Conservation (phyloP, 78 protist genomes). For the Speleostelium caveatum region DNA sequence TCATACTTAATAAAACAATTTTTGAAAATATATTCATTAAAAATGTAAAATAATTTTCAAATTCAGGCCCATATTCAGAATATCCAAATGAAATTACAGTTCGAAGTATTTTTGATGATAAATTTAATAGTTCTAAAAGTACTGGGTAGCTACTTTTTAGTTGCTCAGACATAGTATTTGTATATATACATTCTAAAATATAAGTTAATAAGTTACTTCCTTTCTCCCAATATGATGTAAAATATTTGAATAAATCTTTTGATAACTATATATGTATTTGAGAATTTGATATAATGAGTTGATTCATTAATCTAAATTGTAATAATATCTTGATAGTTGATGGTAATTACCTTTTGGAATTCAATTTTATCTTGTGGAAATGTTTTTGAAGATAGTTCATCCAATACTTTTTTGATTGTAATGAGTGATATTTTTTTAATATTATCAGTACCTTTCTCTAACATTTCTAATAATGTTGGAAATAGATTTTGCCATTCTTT, state of each 20-base stretch:
- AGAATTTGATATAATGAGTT: neutral
- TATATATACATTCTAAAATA: no score
- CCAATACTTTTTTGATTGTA: slow-evolving; percentile 26
- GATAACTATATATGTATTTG: slow-evolving; percentile 1
- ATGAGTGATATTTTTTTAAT: slow-evolving; percentile 23
- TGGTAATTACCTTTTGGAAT: neutral
- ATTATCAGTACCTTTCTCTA: slow-evolving; percentile 13
- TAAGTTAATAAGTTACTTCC: no score
- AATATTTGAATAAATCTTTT: neutral
- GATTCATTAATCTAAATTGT: neutral
- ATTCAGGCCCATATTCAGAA: no score
- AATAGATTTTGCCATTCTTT: slow-evolving; percentile 56
- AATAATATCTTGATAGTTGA: neutral
- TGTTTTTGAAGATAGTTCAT: slow-evolving; percentile 58
- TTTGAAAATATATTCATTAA: no score
- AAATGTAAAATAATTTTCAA: no score
- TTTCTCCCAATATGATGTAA: neutral
- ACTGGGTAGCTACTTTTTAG: no score
- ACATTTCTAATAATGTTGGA: neutral
- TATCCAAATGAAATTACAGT: no score
- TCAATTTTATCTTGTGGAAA: neutral
- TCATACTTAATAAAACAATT: no score
- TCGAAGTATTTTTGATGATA: no score
- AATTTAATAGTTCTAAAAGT: no score
- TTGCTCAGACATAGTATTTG: no score